A percentile compares a stretch with the other conserved stretches of the same genome.
These are phyloP conservation scores for Coix lacrymajobi DNA, from an alignment of 176 grass and related monocot species.

Conservation along the genomic window DNA sequence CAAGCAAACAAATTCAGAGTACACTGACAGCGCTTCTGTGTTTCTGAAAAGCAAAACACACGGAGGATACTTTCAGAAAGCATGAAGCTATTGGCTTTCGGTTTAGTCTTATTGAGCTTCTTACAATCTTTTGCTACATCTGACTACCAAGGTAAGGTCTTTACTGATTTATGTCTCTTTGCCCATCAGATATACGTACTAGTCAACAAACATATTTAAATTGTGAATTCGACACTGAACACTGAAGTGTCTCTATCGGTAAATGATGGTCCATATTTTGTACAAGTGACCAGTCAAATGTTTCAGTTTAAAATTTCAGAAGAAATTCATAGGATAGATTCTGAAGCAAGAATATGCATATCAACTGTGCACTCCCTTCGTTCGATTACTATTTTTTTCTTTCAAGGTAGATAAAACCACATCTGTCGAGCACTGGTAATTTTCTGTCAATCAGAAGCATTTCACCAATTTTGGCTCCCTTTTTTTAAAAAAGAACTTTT, in stretches of 20 bases:
- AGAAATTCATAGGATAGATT: background rate
- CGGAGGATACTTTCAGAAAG: slow-evolving; percentile 6
- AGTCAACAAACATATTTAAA: slow-evolving; percentile 9
- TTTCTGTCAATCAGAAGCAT: slow-evolving; percentile 1
- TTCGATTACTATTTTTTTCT: background rate
- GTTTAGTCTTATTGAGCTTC: slow-evolving; percentile 32
- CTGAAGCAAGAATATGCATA: background rate
- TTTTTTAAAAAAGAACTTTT: background rate
- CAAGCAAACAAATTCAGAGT: slow-evolving; percentile 5
- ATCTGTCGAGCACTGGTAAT: background rate
- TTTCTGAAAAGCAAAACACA: slow-evolving; percentile 13
- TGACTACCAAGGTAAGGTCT: slow-evolving; percentile 42
- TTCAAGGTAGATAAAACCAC: background rate
- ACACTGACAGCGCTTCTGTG: background rate
- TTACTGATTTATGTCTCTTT: background rate
- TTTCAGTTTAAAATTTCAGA: background rate
- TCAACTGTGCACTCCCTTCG: background rate
- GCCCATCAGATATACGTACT: background rate
- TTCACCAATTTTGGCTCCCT: background rate
- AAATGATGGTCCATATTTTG: background rate
- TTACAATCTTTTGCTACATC: slow-evolving; percentile 28
- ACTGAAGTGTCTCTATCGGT: background rate
- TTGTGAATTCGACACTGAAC: background rate
- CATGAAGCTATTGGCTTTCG: slow-evolving; percentile 42
- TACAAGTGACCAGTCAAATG: slow-evolving; percentile 11